A percentile compares a stretch with the other conserved stretches of the same genome.
Evolutionary conservation across 2,329 filamentous ascomycete species (phyloP).

Genomic region (Pyrenophora seminiperda): DNA sequence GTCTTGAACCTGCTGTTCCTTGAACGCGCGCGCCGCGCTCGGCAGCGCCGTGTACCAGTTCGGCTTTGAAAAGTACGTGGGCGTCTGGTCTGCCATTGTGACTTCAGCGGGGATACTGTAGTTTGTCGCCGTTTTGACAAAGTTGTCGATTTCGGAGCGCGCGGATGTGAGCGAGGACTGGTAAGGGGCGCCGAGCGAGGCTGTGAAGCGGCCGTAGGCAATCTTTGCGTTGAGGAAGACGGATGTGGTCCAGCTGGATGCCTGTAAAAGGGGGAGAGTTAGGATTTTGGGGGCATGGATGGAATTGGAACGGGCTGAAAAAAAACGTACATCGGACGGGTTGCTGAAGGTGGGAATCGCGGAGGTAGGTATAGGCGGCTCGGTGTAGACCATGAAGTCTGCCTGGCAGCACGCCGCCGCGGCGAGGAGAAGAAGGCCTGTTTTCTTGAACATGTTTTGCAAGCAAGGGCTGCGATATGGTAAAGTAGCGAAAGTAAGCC

Average conservation of each 20-base stretch:
- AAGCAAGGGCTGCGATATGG: neutral
- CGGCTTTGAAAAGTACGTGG: slow-evolving; percentile 31
- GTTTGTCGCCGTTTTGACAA: slow-evolving; percentile 28
- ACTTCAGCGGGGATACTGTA: slow-evolving; percentile 36
- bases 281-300: neutral
- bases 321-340: slow-evolving; percentile 24
- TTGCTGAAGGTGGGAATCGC: slow-evolving; percentile 34
- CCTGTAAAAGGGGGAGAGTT: slow-evolving; percentile 20
- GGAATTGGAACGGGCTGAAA: neutral
- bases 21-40: slow-evolving; percentile 32
- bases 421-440: slow-evolving; percentile 22
- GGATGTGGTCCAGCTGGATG: slow-evolving; percentile 34
- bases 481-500: neutral
- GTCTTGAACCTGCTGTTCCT: slow-evolving; percentile 39
- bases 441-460: slow-evolving; percentile 18
- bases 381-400: slow-evolving; percentile 43
- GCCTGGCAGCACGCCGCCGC: slow-evolving; percentile 23
- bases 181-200: slow-evolving; percentile 30
- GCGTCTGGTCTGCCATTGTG: slow-evolving; percentile 27
- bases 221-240: slow-evolving; percentile 35
- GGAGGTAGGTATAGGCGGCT: slow-evolving; percentile 35
- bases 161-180: slow-evolving; percentile 34
- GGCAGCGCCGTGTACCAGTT: slow-evolving; percentile 41
- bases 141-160: slow-evolving; percentile 34
- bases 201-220: slow-evolving; percentile 29